Base-by-base conservation (phyloP, 257 asterid species). In the Scutellaria minor region DNA sequence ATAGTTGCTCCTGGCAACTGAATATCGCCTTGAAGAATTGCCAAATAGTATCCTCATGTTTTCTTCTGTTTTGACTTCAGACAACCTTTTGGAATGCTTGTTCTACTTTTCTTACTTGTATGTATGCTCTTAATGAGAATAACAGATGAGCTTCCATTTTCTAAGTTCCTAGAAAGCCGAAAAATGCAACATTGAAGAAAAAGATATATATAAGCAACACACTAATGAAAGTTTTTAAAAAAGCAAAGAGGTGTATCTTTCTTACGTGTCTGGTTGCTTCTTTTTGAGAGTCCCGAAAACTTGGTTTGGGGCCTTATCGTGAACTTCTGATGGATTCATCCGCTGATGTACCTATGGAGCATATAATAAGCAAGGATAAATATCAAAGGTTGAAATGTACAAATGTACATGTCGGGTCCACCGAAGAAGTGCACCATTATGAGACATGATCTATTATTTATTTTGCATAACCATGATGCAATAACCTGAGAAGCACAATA, bases 71-170 rank as follows among this genome's bases (percentile, higher is more conserved):
- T 75, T 69, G 75, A 79, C 82, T 80, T 83, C 57, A 73, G 68
- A 74, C 69, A 58, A 72, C 76, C 76, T 79, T 82, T 85, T 58
- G 86, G 68, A 46, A 71, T 51, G 82, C 77, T 55, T 48, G 88
- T 46, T 67, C 84, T 80, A 41, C 24, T 79, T 79, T 83, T 86
- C 84, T 76, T 86, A 59, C 86, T 66, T 41, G 73, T 61, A 13
- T 89, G 88, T 56, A 89, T 78, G 83, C 83, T 83, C 77, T 88
- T 87, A 39, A 84, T 85, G 64, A 84, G 94, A 63, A 89, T 24
- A 46, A 86, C 91, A 20, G 95, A 83, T 5, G 90, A 75, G 84
- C 75, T 76, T 72, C 84, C 85, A 56, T 73, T 78, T 66, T 70
- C 79, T 55, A 68, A 50, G 39, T 69, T 68, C 82, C 91, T 87